Percentiles rank a stretch among this genome's conserved stretches.
Conservation (phyloP, 139 green algal species). For the Mesotaenium endlicherianum region DNA sequence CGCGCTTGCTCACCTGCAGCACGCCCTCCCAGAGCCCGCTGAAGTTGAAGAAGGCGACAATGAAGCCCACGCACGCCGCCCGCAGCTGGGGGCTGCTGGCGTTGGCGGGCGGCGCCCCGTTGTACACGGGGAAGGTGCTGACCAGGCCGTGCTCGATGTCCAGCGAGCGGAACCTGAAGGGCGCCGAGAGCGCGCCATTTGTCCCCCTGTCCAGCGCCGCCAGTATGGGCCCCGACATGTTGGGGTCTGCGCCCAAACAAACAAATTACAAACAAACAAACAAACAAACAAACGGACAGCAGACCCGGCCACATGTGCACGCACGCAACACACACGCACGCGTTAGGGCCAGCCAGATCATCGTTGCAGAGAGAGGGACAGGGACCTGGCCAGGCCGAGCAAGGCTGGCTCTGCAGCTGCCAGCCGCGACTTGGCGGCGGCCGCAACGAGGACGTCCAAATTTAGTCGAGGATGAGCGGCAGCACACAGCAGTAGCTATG, state of each 20-base stretch:
- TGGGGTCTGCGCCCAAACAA: neutral
- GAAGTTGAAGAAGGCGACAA: conserved; percentile 5
- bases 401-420: too few relatives aligned
- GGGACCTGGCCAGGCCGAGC: too few relatives aligned
- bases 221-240: neutral
- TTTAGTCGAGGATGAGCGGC: too few relatives aligned
- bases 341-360: too few relatives aligned
- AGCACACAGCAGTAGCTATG: too few relatives aligned
- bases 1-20: neutral
- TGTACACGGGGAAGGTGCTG: neutral
- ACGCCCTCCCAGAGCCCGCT: neutral
- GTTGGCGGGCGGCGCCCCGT: too few relatives aligned
- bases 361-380: too few relatives aligned
- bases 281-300: too few relatives aligned
- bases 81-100: neutral
- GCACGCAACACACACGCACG: too few relatives aligned
- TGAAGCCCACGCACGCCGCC: neutral
- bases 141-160: neutral
- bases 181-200: neutral
- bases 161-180: neutral
- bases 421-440: too few relatives aligned
- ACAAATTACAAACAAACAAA: neutral
- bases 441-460: too few relatives aligned
- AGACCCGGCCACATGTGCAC: too few relatives aligned
- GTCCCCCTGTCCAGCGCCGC: neutral